A percentile compares a stretch with the other conserved stretches of the same genome.
These are phyloP conservation scores for Cryoendolithus antarcticus DNA, from an alignment of 2,329 filamentous ascomycete genomes.

Conservation along the genomic window DNA sequence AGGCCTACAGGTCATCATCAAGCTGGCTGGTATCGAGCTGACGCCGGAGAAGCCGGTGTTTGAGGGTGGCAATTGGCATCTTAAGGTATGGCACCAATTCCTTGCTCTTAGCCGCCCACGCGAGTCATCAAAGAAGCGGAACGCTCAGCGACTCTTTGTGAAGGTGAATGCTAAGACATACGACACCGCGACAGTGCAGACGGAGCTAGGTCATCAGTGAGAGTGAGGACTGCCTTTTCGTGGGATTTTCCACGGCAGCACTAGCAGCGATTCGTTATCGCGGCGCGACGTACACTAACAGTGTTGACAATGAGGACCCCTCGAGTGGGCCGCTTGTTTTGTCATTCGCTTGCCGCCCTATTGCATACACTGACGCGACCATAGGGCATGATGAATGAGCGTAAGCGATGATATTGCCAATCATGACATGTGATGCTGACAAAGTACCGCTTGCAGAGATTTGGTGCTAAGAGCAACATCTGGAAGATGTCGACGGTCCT, in stretches of 20 bases:
- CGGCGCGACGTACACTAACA: no score
- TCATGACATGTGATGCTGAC: no score
- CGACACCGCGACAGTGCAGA: no score
- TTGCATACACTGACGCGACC: neutral
- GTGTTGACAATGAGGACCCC: neutral
- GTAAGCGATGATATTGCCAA: neutral
- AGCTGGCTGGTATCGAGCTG: constrained; percentile 47
- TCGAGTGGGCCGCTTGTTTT: no score
- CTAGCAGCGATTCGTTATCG: neutral
- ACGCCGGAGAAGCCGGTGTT: constrained; percentile 46
- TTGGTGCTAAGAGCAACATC: constrained; percentile 45
- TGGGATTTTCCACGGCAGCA: no score
- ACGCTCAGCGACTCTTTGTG: no score
- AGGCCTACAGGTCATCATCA: constrained; percentile 51
- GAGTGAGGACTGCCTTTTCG: no score
- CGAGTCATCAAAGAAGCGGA: no score
- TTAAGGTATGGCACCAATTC: constrained; percentile 20
- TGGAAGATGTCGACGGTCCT: constrained; percentile 14
- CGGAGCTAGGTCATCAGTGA: no score
- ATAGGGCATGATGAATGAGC: constrained; percentile 5
- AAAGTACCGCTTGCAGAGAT: neutral
- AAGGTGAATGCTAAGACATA: no score
- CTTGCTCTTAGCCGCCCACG: no score
- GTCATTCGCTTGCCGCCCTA: no score
- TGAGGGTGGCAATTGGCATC: constrained; percentile 41